Base-by-base conservation (phyloP, 2,329 filamentous ascomycete species). In the Sporothrix dimorphospora region DNA sequence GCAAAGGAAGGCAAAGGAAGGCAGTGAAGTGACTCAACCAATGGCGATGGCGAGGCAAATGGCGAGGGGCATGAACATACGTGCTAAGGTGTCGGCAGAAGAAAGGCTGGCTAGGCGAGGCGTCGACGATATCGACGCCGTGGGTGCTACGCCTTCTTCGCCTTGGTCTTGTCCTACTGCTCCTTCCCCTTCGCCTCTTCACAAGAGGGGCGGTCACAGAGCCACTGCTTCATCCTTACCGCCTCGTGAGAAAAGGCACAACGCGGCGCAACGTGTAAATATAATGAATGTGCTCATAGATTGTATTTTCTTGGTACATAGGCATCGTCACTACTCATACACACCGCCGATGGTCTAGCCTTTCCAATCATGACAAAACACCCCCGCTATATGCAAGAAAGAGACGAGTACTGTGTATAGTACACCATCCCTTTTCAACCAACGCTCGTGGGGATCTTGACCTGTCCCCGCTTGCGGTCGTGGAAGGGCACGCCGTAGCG, bases 381-480 rank as follows among this genome's bases (percentile, higher is more conserved):
- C 38, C 34, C 16, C 57, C 57, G 38, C 57, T 24, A 21, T 40
- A 24, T 38, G 11, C n/a, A 55, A 55, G 21, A 40, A 40, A 63
- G 30, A 21, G 34, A 63, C 2, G 16, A 42, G 47, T 30, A 55
- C 21, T 14, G 12, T 57, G 24, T 4, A 12, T 1, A 16, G 6
- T 34, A 11, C 51, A 16, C 24, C 51, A 55, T 55, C 24, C 12
- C 16, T 11, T 21, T 21, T 59, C 51, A 73, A 3, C 40, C 86
- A 71, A 91, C 88, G 70, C 83, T 86, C 47, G 86, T 90, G 27
- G 90, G 90, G 78, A 92, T 91, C 85, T 91, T 92, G 81, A 90
- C 81, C 78, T 86, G 78, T n/a, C 88, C 89, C 76, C 85, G 87
- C 81, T 85, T 87, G 72, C 90, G 85, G 78, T 92, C 90, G 77